Evolutionary conservation across 2,329 filamentous ascomycete genomes (phyloP), one percentile per base, ranked within the genome.

Genomic region (Colletotrichum karsti): DNA sequence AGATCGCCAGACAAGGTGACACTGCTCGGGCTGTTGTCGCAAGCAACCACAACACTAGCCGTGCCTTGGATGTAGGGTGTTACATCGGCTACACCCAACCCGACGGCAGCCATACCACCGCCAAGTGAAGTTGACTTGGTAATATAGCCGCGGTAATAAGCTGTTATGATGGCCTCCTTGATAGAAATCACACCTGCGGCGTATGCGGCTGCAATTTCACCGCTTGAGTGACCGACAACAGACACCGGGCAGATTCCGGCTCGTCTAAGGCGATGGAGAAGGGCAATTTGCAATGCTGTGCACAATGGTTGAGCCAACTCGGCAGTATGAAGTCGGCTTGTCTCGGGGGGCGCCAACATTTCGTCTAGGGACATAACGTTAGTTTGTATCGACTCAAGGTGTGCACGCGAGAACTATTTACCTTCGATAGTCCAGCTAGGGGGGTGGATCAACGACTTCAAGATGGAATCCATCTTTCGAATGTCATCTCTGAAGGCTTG

Each of bases 171-270:
- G 5, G 82, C 81, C 2, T 78, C 76, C 13, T 74, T 63, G 0
- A 74, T 65, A 0, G 77, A 74, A 2, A 85, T 63, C 2, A 70
- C 60, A 1, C 81, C 79, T 0, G 77, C 74, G 1, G 81, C 80
- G 50, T 84, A 84, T 0, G 82, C 81, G 2, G 82, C 83, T 0
- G 78, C 82, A 30, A 85, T 82, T 67, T 85, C 83, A 1, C 83
- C 83, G 6, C 73, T 76, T 0, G 80, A 82, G 61, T 85, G 83
- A 0, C 83, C 83, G 2, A 83, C 75, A 0, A 81, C 78, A 2
- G 74, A 76, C 3, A 67, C 15, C 0, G 80, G 78, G 2, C 46
- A 54, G 33, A 85, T 65, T 0, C 77, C 74, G 53, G 73, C 74
- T 1, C 68, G 61, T 1, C 35, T 28, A 3, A 85, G 75, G 0